Percentiles rank a stretch among this genome's conserved stretches.
Conservation (phyloP, 441 rosid species). For the Sinapis alba region DNA sequence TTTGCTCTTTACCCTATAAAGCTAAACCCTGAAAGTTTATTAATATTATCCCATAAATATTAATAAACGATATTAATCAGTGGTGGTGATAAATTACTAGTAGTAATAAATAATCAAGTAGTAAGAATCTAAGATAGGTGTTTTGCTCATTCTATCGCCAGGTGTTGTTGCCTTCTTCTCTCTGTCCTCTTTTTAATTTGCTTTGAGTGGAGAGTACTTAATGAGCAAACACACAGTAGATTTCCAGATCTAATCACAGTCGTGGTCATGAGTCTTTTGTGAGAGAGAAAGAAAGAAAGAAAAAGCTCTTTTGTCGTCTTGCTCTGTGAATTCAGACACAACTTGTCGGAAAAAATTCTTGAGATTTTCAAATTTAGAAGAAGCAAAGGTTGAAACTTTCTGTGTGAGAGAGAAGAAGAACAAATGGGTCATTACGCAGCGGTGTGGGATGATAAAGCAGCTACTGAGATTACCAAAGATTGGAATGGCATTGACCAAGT, state of each 20-base stretch:
- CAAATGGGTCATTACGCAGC: slow-evolving; percentile 79
- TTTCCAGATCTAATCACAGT: slow-evolving; percentile 29
- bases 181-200: not conserved
- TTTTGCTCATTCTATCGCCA: slow-evolving; percentile 32
- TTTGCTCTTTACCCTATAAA: not conserved
- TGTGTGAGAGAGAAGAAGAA: not conserved
- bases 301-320: slow-evolving; percentile 28
- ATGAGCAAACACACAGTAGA: slow-evolving; percentile 14
- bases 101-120: not conserved
- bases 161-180: slow-evolving; percentile 24
- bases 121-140: slow-evolving; percentile 14
- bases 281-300: slow-evolving; percentile 2
- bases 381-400: not conserved
- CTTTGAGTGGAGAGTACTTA: slow-evolving; percentile 6
- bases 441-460: slow-evolving; percentile 70
- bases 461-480: slow-evolving; percentile 65
- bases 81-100: not conserved
- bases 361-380: slow-evolving; percentile 13
- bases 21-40: not conserved
- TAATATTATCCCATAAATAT: not conserved
- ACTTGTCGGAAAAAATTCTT: slow-evolving; percentile 24
- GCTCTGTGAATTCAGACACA: not conserved
- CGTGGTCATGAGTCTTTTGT: slow-evolving; percentile 36
- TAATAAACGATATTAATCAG: not conserved
- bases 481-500: slow-evolving; percentile 80